Percentiles rank a stretch among this genome's conserved stretches.
phyloP scores from a whole-genome alignment of 2,329 filamentous ascomycete species.

The Diaporthe vaccinii region DNA sequence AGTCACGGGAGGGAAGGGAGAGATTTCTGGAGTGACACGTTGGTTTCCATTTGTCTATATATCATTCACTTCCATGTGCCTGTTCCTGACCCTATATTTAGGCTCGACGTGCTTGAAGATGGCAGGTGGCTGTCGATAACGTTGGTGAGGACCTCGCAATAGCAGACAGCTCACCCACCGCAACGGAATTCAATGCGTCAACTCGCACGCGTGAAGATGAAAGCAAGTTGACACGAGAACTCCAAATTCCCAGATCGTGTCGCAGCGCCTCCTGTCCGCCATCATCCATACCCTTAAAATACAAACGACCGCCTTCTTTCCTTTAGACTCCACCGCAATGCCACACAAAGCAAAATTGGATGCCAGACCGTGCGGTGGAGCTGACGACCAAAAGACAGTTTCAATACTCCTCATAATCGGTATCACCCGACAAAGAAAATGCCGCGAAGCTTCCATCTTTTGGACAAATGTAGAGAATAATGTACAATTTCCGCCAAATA shows the following conservation, averaged over 20 bases:
- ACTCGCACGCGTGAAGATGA: background rate
- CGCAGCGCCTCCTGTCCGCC: background rate
- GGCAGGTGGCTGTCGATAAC: background rate
- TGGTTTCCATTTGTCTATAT: conserved; percentile 9
- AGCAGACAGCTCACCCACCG: background rate
- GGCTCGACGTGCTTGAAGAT: background rate
- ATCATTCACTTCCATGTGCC: background rate
- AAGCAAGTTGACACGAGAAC: conserved; percentile 13
- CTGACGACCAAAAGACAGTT: conserved; percentile 21
- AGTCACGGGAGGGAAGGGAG: background rate
- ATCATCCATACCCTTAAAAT: background rate
- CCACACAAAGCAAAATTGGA: conserved; percentile 13
- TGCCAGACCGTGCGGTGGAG: conserved; percentile 28
- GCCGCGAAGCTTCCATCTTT: conserved; percentile 40
- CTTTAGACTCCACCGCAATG: conserved; percentile 28
- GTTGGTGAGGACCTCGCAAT: background rate
- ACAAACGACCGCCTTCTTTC: conserved; percentile 15
- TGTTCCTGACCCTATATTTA: background rate
- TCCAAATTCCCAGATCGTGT: conserved; percentile 24
- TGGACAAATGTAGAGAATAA: conserved; percentile 32
- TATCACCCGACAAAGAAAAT: conserved; percentile 12
- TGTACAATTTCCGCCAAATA: conserved; percentile 35
- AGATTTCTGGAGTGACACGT: background rate
- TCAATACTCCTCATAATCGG: conserved; percentile 10
- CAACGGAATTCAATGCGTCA: background rate